A percentile compares a stretch with the other conserved stretches of the same genome.
Conservation (phyloP, 768 basidiomycete genomes). For the Auriculariales sp. region DNA sequence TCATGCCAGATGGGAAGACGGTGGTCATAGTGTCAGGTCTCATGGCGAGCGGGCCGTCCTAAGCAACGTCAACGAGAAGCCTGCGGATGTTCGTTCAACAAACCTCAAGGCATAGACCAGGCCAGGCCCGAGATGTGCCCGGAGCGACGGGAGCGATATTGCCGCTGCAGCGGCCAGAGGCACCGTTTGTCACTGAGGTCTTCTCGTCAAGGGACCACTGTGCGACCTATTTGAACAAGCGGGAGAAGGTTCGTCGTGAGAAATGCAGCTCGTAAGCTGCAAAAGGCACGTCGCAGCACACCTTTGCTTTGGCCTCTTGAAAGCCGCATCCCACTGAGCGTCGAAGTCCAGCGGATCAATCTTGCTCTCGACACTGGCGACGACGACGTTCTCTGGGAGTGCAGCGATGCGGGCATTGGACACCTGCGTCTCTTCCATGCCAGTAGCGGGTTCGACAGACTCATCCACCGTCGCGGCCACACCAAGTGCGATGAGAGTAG, state of each 20-base stretch:
- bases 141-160: constrained; percentile 27
- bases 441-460: no score
- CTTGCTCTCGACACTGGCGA: no score
- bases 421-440: no score
- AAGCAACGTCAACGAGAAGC: background rate
- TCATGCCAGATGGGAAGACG: constrained; percentile 71
- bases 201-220: constrained; percentile 47
- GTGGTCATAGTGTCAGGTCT: constrained; percentile 59
- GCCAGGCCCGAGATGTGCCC: background rate
- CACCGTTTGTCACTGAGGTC: constrained; percentile 43
- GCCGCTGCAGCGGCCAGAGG: constrained; percentile 52
- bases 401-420: no score
- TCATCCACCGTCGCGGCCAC: no score
- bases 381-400: no score
- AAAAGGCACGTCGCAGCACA: constrained; percentile 15
- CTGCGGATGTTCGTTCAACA: no score
- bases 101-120: constrained; percentile 9
- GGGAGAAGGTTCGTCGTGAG: no score
- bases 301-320: constrained; percentile 39
- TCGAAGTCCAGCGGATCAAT: no score
- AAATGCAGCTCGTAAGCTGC: constrained; percentile 2
- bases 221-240: constrained; percentile 26
- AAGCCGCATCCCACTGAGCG: constrained; percentile 41
- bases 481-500: no score
- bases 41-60: constrained; percentile 68